A percentile compares a stretch with the other conserved stretches of the same genome.
phyloP scores from a whole-genome alignment of 129 eudicot species.

The Calendula officinalis region DNA sequence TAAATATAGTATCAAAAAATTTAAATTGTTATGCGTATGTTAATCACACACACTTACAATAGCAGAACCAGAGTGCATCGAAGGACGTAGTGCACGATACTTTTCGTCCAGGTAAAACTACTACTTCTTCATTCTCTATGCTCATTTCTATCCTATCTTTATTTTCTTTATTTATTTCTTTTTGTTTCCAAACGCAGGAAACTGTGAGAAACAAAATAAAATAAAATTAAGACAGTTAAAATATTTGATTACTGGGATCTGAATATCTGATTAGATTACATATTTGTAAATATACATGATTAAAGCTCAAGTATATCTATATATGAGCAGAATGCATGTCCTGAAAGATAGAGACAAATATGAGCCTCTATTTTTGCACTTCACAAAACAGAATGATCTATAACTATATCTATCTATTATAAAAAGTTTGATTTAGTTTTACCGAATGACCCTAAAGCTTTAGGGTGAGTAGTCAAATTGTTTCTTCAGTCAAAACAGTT shows the following conservation, averaged over 20 bases:
- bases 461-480: too few species aligned
- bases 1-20: not conserved
- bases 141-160: conserved; percentile 32
- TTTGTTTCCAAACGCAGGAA: not conserved
- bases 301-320: not conserved
- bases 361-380: not conserved
- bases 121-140: conserved; percentile 39
- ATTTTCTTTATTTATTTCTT: conserved; percentile 1
- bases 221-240: conserved; percentile 1
- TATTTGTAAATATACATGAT: not conserved
- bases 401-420: not conserved
- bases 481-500: too few species aligned
- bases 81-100: conserved; percentile 61
- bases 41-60: conserved; percentile 49
- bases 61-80: conserved; percentile 91
- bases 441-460: too few species aligned
- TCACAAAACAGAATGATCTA: not conserved
- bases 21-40: not conserved
- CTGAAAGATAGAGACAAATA: not conserved
- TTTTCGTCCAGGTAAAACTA: conserved; percentile 36
- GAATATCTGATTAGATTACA: conserved; percentile 8
- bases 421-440: too few species aligned
- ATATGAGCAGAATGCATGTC: conserved; percentile 5
- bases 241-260: conserved; percentile 3
- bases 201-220: not conserved